phyloP scores from a whole-genome alignment of 495 filamentous ascomycete genomes.

The Podospora comata region DNA sequence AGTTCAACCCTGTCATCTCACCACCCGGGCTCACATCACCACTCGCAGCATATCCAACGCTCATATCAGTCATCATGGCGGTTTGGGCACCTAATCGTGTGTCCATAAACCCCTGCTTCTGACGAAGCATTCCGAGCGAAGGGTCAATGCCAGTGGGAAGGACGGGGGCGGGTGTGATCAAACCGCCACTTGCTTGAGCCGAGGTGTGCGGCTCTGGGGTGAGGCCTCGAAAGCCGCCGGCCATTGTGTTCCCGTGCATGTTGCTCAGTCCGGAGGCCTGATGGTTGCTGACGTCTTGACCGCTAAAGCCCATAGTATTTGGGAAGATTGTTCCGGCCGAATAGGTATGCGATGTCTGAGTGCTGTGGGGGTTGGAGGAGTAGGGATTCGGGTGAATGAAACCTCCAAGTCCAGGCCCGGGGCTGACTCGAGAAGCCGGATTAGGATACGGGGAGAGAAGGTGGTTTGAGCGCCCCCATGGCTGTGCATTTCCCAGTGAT shows the following conservation, averaged over 20 bases:
- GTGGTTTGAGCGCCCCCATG: conserved; percentile 11
- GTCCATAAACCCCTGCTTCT: conserved; percentile 32
- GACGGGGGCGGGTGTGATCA: conserved; percentile 35
- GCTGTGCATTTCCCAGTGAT: conserved; percentile 17
- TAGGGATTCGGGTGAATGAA: not conserved
- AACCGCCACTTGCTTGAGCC: conserved; percentile 39
- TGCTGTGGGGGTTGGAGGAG: not conserved
- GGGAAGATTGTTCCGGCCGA: too few species aligned
- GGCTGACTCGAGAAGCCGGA: conserved; percentile 23
- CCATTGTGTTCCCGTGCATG: conserved; percentile 26
- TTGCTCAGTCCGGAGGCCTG: conserved; percentile 12
- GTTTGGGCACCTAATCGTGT: conserved; percentile 17
- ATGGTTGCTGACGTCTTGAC: not conserved
- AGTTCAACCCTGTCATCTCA: conserved; percentile 29
- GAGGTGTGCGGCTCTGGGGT: conserved; percentile 41
- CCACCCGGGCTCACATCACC: not conserved
- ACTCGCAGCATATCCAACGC: conserved; percentile 11
- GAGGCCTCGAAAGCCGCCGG: conserved; percentile 40
- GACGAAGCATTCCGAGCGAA: conserved; percentile 18
- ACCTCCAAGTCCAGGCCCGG: conserved; percentile 23
- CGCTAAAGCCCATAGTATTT: not conserved
- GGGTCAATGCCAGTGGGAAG: conserved; percentile 26
- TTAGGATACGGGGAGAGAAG: conserved; percentile 29
- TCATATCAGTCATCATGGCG: conserved; percentile 20
- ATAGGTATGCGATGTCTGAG: not conserved